Evolutionary conservation across 2,329 filamentous ascomycete genomes (phyloP), one percentile per base, ranked within the genome.

Genomic region (Clarireedia paspali): DNA sequence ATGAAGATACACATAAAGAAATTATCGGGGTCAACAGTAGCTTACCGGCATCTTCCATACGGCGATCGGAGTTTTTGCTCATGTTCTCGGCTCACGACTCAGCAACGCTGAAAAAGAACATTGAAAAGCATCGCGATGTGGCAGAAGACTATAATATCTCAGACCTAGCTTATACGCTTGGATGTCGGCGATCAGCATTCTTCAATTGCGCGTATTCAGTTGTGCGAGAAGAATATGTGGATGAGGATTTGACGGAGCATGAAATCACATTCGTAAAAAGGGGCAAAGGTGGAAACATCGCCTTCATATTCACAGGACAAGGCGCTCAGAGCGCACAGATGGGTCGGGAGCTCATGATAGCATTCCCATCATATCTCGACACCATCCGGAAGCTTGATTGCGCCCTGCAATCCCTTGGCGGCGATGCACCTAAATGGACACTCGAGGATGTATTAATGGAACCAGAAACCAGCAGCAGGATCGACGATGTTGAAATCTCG

Each of bases 241-340:
- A 51, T 4, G 49, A 45, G n/a, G 49, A 51, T 45, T 40, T 51
- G 2, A 12, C 45, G 49, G 49, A 51, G 4, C 49, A 51, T 7
- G 49, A 51, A 27, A 44, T 51, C 6, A 51, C 49, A 7, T 51
- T 51, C 5, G 49, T 6, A n/a, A 51, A 51, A 9, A 45, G n/a
- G n/a, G 49, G 49, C 17, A 51, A 45, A 14, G 49, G 49, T 15
- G 49, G 39, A 3, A 51, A 51, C 0, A 51, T 51, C 23, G 49
- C n/a, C 14, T 53, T 53, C 20, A 60, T 67, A 4, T 68, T 68
- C 48, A 66, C 65, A 2, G 66, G 66, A n/a, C 66, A 68, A 24
- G 66, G 66, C 6, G 65, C 65, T 0, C 66, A 67, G 45, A 67
- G 63, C 59, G 36, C 57, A 2, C 30, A 58, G 14, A 68, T 68